These are phyloP conservation scores for Myotisia sp. DNA, from an alignment of 2,329 filamentous ascomycete genomes.

Conservation along the genomic window DNA sequence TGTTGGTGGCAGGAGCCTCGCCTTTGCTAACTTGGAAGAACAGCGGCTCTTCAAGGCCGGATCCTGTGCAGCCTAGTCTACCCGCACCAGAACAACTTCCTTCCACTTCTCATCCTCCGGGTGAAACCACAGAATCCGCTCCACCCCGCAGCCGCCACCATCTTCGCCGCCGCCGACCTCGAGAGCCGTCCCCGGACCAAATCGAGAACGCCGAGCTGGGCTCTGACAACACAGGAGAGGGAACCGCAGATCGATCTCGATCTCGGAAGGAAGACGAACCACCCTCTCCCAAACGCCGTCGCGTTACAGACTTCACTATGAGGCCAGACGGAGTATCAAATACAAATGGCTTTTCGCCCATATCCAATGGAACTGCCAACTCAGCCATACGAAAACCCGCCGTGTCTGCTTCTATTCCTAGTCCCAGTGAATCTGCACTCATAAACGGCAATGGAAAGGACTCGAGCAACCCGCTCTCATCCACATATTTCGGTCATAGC, in stretches of 20 bases:
- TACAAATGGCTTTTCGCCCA: constrained; percentile 42
- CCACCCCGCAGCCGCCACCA: constrained; percentile 15
- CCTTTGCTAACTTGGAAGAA: constrained; percentile 4
- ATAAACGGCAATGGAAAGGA: constrained; percentile 32
- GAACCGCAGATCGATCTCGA: constrained; percentile 15
- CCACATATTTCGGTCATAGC: constrained; percentile 66
- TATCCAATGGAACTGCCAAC: constrained; percentile 42
- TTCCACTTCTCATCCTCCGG: background rate
- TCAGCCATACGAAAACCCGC: constrained; percentile 36
- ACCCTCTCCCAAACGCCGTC: constrained; percentile 43
- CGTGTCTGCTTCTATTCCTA: constrained; percentile 22
- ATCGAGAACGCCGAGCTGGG: constrained; percentile 13
- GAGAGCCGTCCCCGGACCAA: constrained; percentile 18
- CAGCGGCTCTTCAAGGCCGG: constrained; percentile 2
- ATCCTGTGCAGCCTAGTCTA: constrained; percentile 2
- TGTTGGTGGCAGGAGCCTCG: background rate
- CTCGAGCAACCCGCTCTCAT: constrained; percentile 18
- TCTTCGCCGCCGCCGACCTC: constrained; percentile 20
- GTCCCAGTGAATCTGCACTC: constrained; percentile 11
- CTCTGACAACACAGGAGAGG: constrained; percentile 16
- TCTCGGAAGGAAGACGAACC: constrained; percentile 18
- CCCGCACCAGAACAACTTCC: constrained; percentile 6
- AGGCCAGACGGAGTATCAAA: constrained; percentile 42
- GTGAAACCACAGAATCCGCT: constrained; percentile 1
- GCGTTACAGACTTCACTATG: constrained; percentile 44